Evolutionary conservation across 306 rosid species (phyloP).

Genomic region (Dicorynia guianensis): DNA sequence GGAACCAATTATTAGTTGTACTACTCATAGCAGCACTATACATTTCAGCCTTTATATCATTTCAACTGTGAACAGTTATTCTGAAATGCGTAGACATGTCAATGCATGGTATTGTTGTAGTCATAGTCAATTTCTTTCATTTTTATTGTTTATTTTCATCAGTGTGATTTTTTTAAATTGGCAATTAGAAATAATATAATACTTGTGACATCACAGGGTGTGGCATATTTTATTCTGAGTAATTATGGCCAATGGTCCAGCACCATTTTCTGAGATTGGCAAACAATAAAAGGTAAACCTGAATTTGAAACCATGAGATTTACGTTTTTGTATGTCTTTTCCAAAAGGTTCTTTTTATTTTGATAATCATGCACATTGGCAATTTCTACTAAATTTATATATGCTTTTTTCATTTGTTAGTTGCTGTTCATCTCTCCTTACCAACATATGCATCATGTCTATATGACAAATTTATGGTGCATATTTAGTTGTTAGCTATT

Average conservation of each 20-base stretch:
- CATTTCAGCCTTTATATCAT: too few species aligned
- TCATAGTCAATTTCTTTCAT: not conserved
- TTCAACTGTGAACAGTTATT: too few species aligned
- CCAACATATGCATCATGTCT: slow-evolving; percentile 5
- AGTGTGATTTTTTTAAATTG: not conserved
- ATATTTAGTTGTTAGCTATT: not conserved
- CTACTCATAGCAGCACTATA: too few species aligned
- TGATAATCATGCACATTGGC: too few species aligned
- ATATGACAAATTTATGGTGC: not conserved
- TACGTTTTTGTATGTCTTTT: slow-evolving; percentile 9
- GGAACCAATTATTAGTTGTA: too few species aligned
- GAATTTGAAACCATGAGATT: not conserved
- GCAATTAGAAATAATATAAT: slow-evolving; percentile 8
- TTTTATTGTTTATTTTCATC: not conserved
- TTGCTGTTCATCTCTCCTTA: slow-evolving; percentile 16
- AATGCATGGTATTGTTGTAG: too few species aligned
- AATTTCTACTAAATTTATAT: too few species aligned
- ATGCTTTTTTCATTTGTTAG: slow-evolving; percentile 1
- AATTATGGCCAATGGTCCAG: slow-evolving; percentile 85
- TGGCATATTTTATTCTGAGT: slow-evolving; percentile 41
- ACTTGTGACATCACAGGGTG: slow-evolving; percentile 39
- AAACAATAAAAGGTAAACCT: slow-evolving; percentile 81
- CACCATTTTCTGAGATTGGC: slow-evolving; percentile 89
- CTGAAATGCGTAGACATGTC: too few species aligned
- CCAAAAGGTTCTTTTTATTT: not conserved